Evolutionary conservation across 2,329 filamentous ascomycete genomes (phyloP), one percentile per base, ranked within the genome.

Genomic region (Beauveria sp.): DNA sequence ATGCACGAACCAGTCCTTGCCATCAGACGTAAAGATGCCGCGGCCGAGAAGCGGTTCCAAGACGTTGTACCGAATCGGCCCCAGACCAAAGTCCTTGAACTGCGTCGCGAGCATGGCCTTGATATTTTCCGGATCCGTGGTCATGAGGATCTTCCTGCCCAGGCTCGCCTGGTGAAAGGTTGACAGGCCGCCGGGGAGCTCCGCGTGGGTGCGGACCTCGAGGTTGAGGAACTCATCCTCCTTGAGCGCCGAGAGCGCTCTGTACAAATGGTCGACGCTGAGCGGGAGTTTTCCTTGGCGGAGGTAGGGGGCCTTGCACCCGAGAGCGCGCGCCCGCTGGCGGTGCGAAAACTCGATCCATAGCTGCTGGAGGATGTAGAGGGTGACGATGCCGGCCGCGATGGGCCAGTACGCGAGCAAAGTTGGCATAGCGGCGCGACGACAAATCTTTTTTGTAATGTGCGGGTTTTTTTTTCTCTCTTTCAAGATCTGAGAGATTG

Each of bases 91-190:
- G 16, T 34, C 61, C 56, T 61, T 68, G 65, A 82, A 83, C 51
- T 80, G 75, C 2, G 75, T 76, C 1, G 80, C 77, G 3, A 83
- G 72, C 9, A 83, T 72, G 1, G 79, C 75, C 65, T 83, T 77
- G 47, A 83, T 71, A 62, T 83, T 83, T 53, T 77, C 74, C 1
- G 75, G 73, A 46, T 82, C 79, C 16, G 68, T 40, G 14, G 64
- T 65, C 30, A 58, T 38, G 40, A 62, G 67, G 14, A 45, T 22
- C 5, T 52, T 45, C 7, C 30, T 38, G 10, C 62, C 60, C 18
- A 65, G 59, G 14, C 52, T 60, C 34, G 47, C 43, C 53, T 65
- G 60, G 10, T 58, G 40, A 40, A 59, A 66, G 4, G 65, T 63
- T 1, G 58, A 43, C 14, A 16, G 30, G 9, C 30, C 8, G 51